Evolutionary conservation across 176 grass and related monocot species (phyloP).

Genomic region (Oryza punctata): DNA sequence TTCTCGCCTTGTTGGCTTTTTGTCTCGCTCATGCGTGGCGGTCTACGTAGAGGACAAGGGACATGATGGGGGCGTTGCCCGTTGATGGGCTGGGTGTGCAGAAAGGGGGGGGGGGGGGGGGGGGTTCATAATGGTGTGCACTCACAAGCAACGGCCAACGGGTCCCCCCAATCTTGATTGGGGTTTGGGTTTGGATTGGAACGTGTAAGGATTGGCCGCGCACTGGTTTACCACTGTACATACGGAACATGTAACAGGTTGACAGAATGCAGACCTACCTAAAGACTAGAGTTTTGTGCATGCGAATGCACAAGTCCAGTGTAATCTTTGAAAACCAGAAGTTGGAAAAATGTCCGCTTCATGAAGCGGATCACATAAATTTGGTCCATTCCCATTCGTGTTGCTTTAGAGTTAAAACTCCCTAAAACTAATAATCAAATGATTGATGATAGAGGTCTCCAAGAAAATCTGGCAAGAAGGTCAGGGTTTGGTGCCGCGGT

Average conservation of each 20-base stretch:
- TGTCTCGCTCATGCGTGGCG: neutral
- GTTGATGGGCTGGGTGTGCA: neutral
- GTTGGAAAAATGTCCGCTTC: too few species aligned
- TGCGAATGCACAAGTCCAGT: too few species aligned
- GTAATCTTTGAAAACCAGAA: too few species aligned
- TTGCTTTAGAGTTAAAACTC: neutral
- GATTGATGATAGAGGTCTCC: neutral
- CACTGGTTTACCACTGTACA: neutral
- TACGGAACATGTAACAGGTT: neutral
- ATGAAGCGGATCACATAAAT: neutral
- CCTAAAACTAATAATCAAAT: neutral
- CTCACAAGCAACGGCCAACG: constrained; percentile 40
- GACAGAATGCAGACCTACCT: neutral
- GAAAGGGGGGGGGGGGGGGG: too few species aligned
- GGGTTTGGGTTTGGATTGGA: neutral
- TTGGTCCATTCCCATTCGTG: neutral
- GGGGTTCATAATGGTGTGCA: neutral
- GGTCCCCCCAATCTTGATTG: neutral
- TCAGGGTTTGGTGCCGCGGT: neutral
- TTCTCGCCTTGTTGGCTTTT: neutral
- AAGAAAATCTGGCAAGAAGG: neutral
- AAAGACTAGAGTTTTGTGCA: too few species aligned
- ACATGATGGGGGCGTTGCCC: constrained; percentile 4
- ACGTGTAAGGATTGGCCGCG: neutral
- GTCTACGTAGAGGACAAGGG: constrained; percentile 29